Evolutionary conservation across 768 basidiomycete species (phyloP), one percentile per base, ranked within the genome.

Genomic region (Tulasnella sp.): DNA sequence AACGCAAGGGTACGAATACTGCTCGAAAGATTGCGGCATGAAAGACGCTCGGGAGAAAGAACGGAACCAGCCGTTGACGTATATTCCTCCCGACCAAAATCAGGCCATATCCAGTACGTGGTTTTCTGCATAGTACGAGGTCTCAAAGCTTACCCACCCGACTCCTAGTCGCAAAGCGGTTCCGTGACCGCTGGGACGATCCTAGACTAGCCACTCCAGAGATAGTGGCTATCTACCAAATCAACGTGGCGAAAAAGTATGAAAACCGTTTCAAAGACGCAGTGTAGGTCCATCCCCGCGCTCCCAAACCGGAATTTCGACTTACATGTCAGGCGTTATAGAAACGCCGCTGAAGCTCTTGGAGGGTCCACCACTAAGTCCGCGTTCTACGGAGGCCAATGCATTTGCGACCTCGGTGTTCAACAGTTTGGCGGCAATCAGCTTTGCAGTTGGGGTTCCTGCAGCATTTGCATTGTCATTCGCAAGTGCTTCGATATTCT

Each of bases 401-500:
- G 39, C 26, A 41, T 69, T 9, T 69, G 68, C 47, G 68, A 69
- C 36, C 8, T 69, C 9, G 68, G 68, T n/a, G 63, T 64, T 22
- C 63, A 22, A 1, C 63, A 64, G 16, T 26, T 29, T n/a, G 68
- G 44, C 44, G 3, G 1, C 14, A 42, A 39, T 12, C 34, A 47
- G 16, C 44, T 69, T 11, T 69, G 68, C 19, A 52, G 44, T 32
- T 69, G 68, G 68, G 39, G 39, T 26, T 41, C 40, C 16, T 69
- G 68, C 68, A 42, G 39, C 26, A 69, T 69, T 44, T 69, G 68
- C 47, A 47, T 47, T 44, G 68, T 69, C 16, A 35, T 69, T 26
- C n/a, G 26, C 39, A 69, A 69, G 14, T 39, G 40, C 14, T 69
- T 69, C 42, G 68, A 69, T 35, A 35, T 59, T 7, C 68, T 69